These are phyloP conservation scores for Corynespora cassiicola DNA, from an alignment of 2,329 filamentous ascomycete genomes.

Conservation along the genomic window DNA sequence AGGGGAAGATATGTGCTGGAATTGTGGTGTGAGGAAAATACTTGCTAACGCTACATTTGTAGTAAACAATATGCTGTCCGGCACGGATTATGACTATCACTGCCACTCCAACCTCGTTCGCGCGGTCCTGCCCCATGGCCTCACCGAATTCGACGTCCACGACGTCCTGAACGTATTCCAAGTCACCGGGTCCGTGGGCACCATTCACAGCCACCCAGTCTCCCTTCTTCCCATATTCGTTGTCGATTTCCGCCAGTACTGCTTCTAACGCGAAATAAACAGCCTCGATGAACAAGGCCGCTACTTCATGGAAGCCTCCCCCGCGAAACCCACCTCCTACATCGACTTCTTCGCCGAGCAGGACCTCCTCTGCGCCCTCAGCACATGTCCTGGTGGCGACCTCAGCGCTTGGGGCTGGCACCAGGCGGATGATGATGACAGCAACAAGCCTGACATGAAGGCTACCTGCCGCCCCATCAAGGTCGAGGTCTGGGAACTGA, in stretches of 20 bases:
- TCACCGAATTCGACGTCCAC: slow-evolving; percentile 78
- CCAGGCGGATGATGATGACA: slow-evolving; percentile 55
- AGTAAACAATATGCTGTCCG: slow-evolving; percentile 75
- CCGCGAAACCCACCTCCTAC: slow-evolving; percentile 46
- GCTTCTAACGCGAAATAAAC: no score
- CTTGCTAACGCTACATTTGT: neutral
- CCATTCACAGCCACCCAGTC: no score
- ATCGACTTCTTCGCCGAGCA: slow-evolving; percentile 84
- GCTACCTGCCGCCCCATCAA: slow-evolving; percentile 73
- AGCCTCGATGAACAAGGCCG: no score
- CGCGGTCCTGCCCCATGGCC: slow-evolving; percentile 71
- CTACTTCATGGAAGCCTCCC: slow-evolving; percentile 71
- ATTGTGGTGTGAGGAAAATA: neutral
- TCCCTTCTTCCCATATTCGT: neutral
- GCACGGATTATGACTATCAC: slow-evolving; percentile 78
- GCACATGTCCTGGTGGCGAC: slow-evolving; percentile 81
- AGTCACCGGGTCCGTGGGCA: slow-evolving; percentile 79
- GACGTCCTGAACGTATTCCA: slow-evolving; percentile 89
- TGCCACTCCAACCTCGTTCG: slow-evolving; percentile 84
- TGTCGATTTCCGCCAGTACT: no score
- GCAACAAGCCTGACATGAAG: slow-evolving; percentile 64
- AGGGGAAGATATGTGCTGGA: no score
- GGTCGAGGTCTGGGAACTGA: slow-evolving; percentile 73
- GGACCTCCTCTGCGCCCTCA: slow-evolving; percentile 71
- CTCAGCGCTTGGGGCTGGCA: slow-evolving; percentile 84